A percentile compares a stretch with the other conserved stretches of the same genome.
Conservation (phyloP, 1,284 basidiomycete species). For the Xerocomus amazonicus region DNA sequence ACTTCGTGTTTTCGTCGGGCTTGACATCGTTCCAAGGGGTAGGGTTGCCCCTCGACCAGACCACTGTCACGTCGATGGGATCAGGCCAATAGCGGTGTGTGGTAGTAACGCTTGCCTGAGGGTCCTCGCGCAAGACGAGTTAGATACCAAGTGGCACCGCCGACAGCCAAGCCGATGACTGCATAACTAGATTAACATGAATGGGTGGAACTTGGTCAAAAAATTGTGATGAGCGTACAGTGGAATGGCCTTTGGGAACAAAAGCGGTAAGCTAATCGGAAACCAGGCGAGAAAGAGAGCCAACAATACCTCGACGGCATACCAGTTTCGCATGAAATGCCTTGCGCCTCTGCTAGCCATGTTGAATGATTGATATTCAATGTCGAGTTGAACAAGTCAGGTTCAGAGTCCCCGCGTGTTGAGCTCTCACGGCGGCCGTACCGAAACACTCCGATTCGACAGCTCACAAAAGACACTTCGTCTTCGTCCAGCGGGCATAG, state of each 20-base stretch:
- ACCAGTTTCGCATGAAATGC: slow-evolving; percentile 71
- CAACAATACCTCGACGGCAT: slow-evolving; percentile 67
- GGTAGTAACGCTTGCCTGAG: slow-evolving; percentile 44
- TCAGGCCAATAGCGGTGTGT: slow-evolving; percentile 5
- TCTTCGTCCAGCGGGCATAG: slow-evolving; percentile 3
- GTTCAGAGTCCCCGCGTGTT: not conserved
- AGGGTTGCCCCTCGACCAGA: slow-evolving; percentile 79
- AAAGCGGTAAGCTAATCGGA: slow-evolving; percentile 2
- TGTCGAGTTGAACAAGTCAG: not conserved
- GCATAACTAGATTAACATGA: slow-evolving; percentile 50
- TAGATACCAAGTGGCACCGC: slow-evolving; percentile 70
- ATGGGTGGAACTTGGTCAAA: slow-evolving; percentile 4
- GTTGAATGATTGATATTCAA: slow-evolving; percentile 12
- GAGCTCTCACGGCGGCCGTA: too few relatives aligned
- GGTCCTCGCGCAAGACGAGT: slow-evolving; percentile 69
- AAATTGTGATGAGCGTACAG: slow-evolving; percentile 50
- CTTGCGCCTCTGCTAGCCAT: slow-evolving; percentile 27
- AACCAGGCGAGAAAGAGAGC: not conserved
- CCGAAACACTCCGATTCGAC: slow-evolving; percentile 23
- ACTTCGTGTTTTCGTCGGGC: slow-evolving; percentile 67
- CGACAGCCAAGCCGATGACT: slow-evolving; percentile 62
- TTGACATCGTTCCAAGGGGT: slow-evolving; percentile 77
- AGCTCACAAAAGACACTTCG: not conserved
- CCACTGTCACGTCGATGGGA: slow-evolving; percentile 41
- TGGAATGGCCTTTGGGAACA: slow-evolving; percentile 60